Evolutionary conservation across 2,329 filamentous ascomycete genomes (phyloP), one percentile per base, ranked within the genome.

Genomic region (Xylaria sp.): DNA sequence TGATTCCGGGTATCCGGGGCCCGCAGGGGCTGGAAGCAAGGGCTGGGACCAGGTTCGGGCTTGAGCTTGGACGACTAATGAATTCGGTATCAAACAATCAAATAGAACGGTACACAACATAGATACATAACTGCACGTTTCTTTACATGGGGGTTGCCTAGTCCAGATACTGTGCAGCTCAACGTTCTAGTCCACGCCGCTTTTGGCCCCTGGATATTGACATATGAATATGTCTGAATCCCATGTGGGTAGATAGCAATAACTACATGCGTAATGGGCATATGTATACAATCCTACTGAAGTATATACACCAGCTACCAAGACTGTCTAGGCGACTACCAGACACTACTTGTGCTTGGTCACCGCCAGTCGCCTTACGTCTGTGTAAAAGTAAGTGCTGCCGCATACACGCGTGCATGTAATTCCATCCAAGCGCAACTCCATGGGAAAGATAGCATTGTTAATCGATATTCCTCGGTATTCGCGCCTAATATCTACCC

Each of bases 401-500:
- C 28, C 7, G 51, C 51, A 20, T 39, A 8, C 52, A 50, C 20
- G 32, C 20, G 34, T 56, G 52, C 52, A 56, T 23, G 9, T 13
- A 20, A 37, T 56, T 9, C 32, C 18, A 3, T 37, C 18, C 44
- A 46, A 28, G 37, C 39, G 7, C 23, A 62, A 20, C 18, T 34
- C 28, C 20, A 18, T 23, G n/a, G 12, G 32, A 56, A 23, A 56
- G 32, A 56, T 13, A 56, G 32, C 34, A 25, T 50, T 32, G 15
- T n/a, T 25, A 6, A 25, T 20, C 6, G n/a, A 18, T 55, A 56
- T 54, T 39, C 23, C 28, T 39, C 65, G 51, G 44, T 5, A 58
- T 25, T 23, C 65, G 65, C 65, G 65, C 41, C 23, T 52, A 18
- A 23, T 2, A 39, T 3, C 37, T 37, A 10, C 6, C 32, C 56